phyloP scores from a whole-genome alignment of 306 rosid genomes.

The Purshia tridentata region DNA sequence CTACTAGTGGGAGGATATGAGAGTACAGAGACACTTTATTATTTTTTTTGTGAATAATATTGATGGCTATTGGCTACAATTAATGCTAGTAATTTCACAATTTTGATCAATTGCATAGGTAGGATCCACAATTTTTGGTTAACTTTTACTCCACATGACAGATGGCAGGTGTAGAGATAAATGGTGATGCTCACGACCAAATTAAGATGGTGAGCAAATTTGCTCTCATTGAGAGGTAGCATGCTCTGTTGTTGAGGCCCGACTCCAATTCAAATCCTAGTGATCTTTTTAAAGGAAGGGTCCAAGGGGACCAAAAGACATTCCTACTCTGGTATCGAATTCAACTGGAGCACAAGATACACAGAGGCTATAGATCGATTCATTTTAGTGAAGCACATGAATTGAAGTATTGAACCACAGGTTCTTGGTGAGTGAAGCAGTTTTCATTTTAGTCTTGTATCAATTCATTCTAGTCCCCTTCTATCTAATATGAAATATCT shows the following conservation, averaged over 20 bases:
- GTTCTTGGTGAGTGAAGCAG: background rate
- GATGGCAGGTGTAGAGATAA: no score
- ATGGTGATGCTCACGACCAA: no score
- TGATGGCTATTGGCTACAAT: constrained; percentile 7
- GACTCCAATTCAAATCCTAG: background rate
- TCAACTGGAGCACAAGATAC: background rate
- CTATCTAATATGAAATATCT: no score
- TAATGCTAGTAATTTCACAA: background rate
- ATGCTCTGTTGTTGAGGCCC: background rate
- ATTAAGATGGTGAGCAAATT: no score
- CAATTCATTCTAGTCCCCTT: no score
- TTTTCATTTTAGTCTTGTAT: background rate
- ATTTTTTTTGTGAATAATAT: background rate
- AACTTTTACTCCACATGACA: no score
- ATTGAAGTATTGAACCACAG: background rate
- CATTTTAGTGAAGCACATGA: no score
- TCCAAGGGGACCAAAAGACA: constrained; percentile 25
- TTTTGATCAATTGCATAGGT: background rate
- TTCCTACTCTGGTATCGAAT: constrained; percentile 11
- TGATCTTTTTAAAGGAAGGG: background rate
- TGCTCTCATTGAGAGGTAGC: background rate
- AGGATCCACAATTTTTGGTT: no score
- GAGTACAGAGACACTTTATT: background rate
- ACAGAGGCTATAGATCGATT: no score
- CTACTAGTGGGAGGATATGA: background rate